These are phyloP conservation scores for Camellia oleifera DNA, from an alignment of 179 eudicot species.

Conservation along the genomic window DNA sequence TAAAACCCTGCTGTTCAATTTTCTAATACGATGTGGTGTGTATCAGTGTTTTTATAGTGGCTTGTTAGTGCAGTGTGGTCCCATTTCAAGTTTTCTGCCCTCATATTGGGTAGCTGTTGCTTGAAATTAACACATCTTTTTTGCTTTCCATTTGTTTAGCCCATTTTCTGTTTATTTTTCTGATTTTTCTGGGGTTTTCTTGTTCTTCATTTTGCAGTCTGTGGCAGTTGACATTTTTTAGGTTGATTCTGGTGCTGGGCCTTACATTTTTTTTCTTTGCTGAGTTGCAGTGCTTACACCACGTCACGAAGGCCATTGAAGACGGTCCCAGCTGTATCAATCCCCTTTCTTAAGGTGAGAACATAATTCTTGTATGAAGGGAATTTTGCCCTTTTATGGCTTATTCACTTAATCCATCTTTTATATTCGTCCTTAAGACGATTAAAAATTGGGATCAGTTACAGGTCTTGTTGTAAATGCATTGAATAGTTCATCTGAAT, in stretches of 20 bases:
- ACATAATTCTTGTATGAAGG: background rate
- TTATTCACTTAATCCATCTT: background rate
- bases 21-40: background rate
- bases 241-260: conserved; percentile 7
- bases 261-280: conserved; percentile 16
- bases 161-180: background rate
- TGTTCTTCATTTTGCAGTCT: background rate
- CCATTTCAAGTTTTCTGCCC: background rate
- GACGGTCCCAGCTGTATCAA: conserved; percentile 37
- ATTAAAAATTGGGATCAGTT: background rate
- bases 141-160: background rate
- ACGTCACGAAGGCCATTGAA: conserved; percentile 29
- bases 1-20: background rate
- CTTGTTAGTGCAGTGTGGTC: background rate
- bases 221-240: background rate
- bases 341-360: conserved; percentile 32
- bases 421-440: background rate
- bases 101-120: background rate
- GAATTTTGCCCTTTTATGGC: background rate
- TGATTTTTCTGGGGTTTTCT: background rate
- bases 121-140: background rate
- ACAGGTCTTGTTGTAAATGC: background rate
- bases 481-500: background rate
- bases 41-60: background rate
- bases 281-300: conserved; percentile 48